Base-by-base conservation (phyloP, 169 alveolate genomes). In the Cryptosporidium parvum region DNA sequence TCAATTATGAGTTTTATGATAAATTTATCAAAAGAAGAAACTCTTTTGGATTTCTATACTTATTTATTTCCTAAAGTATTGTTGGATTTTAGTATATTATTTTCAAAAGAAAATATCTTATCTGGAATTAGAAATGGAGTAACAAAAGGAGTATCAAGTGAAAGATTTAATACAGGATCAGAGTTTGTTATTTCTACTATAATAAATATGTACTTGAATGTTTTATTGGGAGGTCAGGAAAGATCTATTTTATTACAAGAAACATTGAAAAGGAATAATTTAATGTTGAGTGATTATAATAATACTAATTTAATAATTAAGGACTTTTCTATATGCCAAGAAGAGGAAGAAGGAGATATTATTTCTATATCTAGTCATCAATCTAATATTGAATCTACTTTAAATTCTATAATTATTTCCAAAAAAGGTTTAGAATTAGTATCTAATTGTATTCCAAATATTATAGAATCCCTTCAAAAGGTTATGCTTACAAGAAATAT, bases 221-320 rank as follows among this genome's bases (percentile, higher is more conserved):
- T 80, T 37, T 14, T 80, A 39, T 65, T 62, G n/a, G 89, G 89
- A 35, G 89, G 89, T 1, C 52, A 51, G n/a, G 69, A 59, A 18
- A 80, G 42, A 39, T 61, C 44, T 23, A 18, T 6, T 3, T 18
- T 59, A 14, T 80, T 61, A 2, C 33, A 42, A 48, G 69, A 80
- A 51, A 6, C 12, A 23, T 3, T 48, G 3, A 52, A 12, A 16
- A 71, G 26, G 42, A 71, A 48, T 9, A 48, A 14, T 48, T 48
- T 45, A 45, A 45, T 45, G 14, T 37, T 9, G 45, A 70, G 62
- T 26, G 23, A 21, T 29, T 44, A 7, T 31, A 42, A 52, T 9
- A 33, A 31, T 14, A 35, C 45, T 21, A 12, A 2, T 7, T 33
- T 33, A 39, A 53, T 31, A 9, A 67, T 67, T 42, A 1, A 3